Evolutionary conservation across 345 rosid species (phyloP), one percentile per base, ranked within the genome.

Genomic region (Euphorbia peplus): DNA sequence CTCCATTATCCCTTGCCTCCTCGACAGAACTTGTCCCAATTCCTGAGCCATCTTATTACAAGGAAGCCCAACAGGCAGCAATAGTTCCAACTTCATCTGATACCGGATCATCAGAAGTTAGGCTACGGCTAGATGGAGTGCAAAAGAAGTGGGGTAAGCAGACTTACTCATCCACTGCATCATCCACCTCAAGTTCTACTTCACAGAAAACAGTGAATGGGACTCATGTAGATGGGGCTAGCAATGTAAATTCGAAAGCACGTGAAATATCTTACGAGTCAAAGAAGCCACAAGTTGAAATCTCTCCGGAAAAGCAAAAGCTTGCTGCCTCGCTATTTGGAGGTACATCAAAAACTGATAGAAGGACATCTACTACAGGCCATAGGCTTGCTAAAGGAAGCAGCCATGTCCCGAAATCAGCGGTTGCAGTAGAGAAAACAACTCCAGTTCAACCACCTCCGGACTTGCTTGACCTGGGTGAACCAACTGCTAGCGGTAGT

Each of bases 261-360:
- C 83, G 72, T 61, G 88, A 83, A 75, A 73, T 71, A 18, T 47
- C 75, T 48, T 80, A 83, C 28, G 90, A 87, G 71, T 77, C 88
- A 61, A 88, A 76, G 86, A 89, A 81, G 76, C 80, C 87, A 0
- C 79, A 81, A 68, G 77, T 79, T 73, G 97, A 91, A 76, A 72
- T 90, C 25, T 78, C 90, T 63, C 82, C 87, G 16, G 98, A 91
- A 78, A 95, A 90, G 80, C 93, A 95, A 87, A 91, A 86, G 83
- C 98, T 95, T n/a, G 99, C 97, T 63, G 99, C 98, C 55, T 91
- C 99, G 44, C 72, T 95, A 66, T 95, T 95, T 73, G 98, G 99
- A 55, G 85, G 92, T 71, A 78, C 91, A 60, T 83, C 91, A 8
- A 90, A 84, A 78, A 39, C 79, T 39, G 95, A 88, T 69, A 88